Evolutionary conservation across 345 rosid species (phyloP).

Genomic region (Pelargonium nanum): DNA sequence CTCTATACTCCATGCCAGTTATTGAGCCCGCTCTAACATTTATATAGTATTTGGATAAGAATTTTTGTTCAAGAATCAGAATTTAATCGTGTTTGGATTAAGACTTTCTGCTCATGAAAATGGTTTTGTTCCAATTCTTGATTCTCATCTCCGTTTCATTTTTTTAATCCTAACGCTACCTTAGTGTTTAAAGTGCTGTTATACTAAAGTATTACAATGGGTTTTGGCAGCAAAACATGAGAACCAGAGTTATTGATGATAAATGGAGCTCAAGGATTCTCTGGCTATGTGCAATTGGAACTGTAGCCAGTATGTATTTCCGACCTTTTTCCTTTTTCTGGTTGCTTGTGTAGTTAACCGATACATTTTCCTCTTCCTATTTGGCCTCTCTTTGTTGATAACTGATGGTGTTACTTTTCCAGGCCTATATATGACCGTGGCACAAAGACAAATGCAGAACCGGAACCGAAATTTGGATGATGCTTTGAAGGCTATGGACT

Average conservation of each 20-base stretch:
- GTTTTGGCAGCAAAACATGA: slow-evolving; percentile 17
- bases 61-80: too few relatives aligned
- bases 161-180: too few relatives aligned
- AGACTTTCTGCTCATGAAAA: too few relatives aligned
- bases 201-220: too few relatives aligned
- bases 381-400: neutral
- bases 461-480: slow-evolving; percentile 53
- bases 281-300: slow-evolving; percentile 67
- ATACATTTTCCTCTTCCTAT: neutral
- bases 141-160: too few relatives aligned
- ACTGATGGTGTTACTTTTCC: slow-evolving; percentile 4
- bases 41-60: too few relatives aligned
- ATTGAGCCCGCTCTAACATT: too few relatives aligned
- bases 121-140: too few relatives aligned
- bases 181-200: too few relatives aligned
- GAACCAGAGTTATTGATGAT: slow-evolving; percentile 49
- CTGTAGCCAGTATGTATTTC: slow-evolving; percentile 36
- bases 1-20: too few relatives aligned
- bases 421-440: slow-evolving; percentile 82
- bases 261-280: slow-evolving; percentile 74
- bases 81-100: too few relatives aligned
- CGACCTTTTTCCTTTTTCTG: neutral
- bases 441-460: slow-evolving; percentile 69
- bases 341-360: neutral
- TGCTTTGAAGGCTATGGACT: slow-evolving; percentile 41